Base-by-base conservation (phyloP, 108 stramenopile species). In the Nitzschia sp. region DNA sequence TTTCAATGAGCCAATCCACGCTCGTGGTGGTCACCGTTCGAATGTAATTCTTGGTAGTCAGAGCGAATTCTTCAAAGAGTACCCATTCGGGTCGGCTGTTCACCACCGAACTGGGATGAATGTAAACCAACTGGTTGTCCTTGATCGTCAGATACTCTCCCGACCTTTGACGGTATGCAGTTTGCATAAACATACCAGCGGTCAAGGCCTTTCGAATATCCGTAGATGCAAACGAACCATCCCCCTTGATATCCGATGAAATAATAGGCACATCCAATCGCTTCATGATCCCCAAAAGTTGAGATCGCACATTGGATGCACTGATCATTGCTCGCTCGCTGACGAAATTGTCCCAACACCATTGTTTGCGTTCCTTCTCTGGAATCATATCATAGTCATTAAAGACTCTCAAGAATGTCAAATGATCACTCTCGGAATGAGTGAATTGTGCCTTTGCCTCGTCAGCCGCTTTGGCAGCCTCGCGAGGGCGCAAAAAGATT, bases 261-360 rank as follows among this genome's bases (percentile, higher is more conserved):
- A 92, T 75, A 8, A 98, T 42, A 28, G 93, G 90, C 25, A 98
- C 64, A 68, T 94, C 93, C 34, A 98, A 61, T 35, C 90, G 80
- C 19, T 76, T 83, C 97, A 98, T 96, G 23, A 97, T 91, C 13
- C 96, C 89, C 17, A 73, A 64, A 62, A 99, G 76, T 80, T 99
- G 98, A 53, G 84, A 83, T 53, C 96, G 74, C 0, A 99, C 97
- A 68, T 92, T 96, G 51, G 90, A 85, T 18, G 96, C 97, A 58
- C 89, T 93, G 18, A 63, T 74, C 85, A 99, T 95, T 8, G 96
- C 90, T 46, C 98, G 85, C 59, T 96, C 88, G 73, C 95, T 96
- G 74, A 99, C 84, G 68, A 97, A 99, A 72, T 99, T 98, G 60
- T 98, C 94, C 89, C 94, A 98, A 75, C 97, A 98, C 98, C 98